These are phyloP conservation scores for Cyphellophora europaea DNA, from an alignment of 2,329 filamentous ascomycete genomes.

Conservation along the genomic window DNA sequence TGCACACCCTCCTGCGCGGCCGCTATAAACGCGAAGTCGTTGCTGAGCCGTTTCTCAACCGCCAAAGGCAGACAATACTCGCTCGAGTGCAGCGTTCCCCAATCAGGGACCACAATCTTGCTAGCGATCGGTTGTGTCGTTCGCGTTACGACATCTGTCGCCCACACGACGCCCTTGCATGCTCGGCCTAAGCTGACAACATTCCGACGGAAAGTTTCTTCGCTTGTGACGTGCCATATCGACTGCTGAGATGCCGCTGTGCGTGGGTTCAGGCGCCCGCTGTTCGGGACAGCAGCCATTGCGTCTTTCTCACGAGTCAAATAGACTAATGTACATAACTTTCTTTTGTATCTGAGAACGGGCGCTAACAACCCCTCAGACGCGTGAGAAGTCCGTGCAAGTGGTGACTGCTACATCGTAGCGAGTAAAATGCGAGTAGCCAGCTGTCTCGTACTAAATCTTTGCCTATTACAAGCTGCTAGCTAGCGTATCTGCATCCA, in stretches of 20 bases:
- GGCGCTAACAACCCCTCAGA: too few species aligned
- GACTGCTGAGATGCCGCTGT: slow-evolving; percentile 13
- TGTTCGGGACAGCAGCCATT: too few species aligned
- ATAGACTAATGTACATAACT: too few species aligned
- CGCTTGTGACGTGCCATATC: slow-evolving; percentile 16
- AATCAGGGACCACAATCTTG: neutral
- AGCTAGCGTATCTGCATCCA: too few species aligned
- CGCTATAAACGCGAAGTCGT: slow-evolving; percentile 23
- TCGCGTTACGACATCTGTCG: slow-evolving; percentile 2
- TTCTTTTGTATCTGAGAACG: too few species aligned
- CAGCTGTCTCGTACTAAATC: too few species aligned
- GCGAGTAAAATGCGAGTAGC: too few species aligned
- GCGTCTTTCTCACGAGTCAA: too few species aligned
- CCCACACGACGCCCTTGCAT: slow-evolving; percentile 5
- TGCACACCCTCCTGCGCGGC: slow-evolving; percentile 20
- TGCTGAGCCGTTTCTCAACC: slow-evolving; percentile 20
- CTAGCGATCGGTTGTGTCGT: slow-evolving; percentile 6
- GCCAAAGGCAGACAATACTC: slow-evolving; percentile 2
- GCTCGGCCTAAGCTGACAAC: slow-evolving; percentile 12
- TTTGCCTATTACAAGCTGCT: too few species aligned
- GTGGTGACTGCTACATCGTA: too few species aligned
- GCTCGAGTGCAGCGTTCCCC: neutral
- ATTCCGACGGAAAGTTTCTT: slow-evolving; percentile 14
- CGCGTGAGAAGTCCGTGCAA: too few species aligned
- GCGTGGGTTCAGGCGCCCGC: too few species aligned